phyloP scores from a whole-genome alignment of 1,284 basidiomycete species.

The Ganoderma resinaceum region DNA sequence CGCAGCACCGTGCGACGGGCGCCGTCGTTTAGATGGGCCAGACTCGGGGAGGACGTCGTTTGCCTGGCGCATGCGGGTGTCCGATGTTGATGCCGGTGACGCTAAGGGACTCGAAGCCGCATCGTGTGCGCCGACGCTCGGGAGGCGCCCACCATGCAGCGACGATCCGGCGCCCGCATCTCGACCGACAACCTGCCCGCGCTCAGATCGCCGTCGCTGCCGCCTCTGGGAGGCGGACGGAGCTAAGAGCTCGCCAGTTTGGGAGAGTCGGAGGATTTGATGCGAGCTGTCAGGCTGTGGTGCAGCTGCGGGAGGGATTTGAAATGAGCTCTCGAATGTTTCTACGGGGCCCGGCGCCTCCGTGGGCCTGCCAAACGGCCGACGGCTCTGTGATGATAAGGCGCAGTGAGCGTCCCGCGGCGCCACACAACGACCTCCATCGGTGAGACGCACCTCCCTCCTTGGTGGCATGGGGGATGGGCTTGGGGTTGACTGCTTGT shows the following conservation, averaged over 20 bases:
- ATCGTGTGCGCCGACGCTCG: slow-evolving; percentile 15
- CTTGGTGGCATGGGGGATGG: slow-evolving; percentile 9
- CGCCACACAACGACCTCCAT: slow-evolving; percentile 4
- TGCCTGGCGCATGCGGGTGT: background rate
- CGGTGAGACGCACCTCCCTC: slow-evolving; percentile 14
- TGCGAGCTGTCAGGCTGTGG: slow-evolving; percentile 16
- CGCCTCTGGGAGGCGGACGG: background rate
- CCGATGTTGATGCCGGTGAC: background rate
- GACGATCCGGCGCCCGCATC: slow-evolving; percentile 7
- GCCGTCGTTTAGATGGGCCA: background rate
- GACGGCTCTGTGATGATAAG: slow-evolving; percentile 23
- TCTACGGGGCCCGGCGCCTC: slow-evolving; percentile 27
- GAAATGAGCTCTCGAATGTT: slow-evolving; percentile 23
- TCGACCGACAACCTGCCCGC: background rate
- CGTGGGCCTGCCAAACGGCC: slow-evolving; percentile 27
- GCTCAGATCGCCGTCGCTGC: background rate
- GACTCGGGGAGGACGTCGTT: background rate
- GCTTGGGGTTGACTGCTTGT: background rate
- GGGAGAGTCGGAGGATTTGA: slow-evolving; percentile 9
- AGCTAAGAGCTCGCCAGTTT: background rate
- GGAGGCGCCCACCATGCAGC: slow-evolving; percentile 8
- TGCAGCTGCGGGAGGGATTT: slow-evolving; percentile 11
- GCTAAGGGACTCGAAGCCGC: slow-evolving; percentile 7
- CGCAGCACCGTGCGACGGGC: background rate
- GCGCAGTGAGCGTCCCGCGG: slow-evolving; percentile 6